Evolutionary conservation across 1,284 basidiomycete genomes (phyloP), one percentile per base, ranked within the genome.

Genomic region (Trichosporon faecale): DNA sequence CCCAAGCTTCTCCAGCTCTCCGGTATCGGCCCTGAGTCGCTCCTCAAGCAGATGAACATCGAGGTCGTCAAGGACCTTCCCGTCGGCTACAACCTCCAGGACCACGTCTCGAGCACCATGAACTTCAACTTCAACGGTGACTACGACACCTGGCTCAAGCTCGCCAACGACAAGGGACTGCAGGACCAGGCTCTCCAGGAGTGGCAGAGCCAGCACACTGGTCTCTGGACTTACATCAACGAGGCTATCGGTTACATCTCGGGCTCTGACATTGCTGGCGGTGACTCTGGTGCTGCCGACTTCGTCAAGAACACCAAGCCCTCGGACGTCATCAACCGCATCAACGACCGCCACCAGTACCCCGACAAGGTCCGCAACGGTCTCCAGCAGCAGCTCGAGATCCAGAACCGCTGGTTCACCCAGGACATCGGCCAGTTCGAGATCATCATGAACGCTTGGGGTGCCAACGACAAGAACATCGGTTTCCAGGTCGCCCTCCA

Each of bases 261-360:
- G 16, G 69, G 79, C 67, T 23, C 73, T n/a, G 70, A 72, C 57
- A 84, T 89, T 16, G 86, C 87, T 74, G 86, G 87, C 18, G 66
- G 33, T 18, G 44, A 25, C 23, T 66, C 44, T 25, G 68, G 74
- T 88, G 89, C 76, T 88, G 89, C 75, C n/a, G 37, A 66, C 16
- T 52, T 67, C 16, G 63, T 61, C 21, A 52, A 63, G 25, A 29
- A 31, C 35, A 89, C 93, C 23, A 86, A 89, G 57, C 21, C 57
- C 57, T 31, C 57, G 57, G 57, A 61, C 6, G 27, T 61, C 18
- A 31, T 61, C 57, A 61, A 33, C 29, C 90, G 92, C 79, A 91
- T 93, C 73, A 74, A 76, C 23, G 72, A 71, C 21, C 77, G 77
- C 74, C 72, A 78, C 35, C 66, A 68, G n/a, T 76, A 83, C 8